Percentiles rank a stretch among this genome's conserved stretches.
Evolutionary conservation across 345 rosid genomes (phyloP).

Genomic region (Camelina laxa): DNA sequence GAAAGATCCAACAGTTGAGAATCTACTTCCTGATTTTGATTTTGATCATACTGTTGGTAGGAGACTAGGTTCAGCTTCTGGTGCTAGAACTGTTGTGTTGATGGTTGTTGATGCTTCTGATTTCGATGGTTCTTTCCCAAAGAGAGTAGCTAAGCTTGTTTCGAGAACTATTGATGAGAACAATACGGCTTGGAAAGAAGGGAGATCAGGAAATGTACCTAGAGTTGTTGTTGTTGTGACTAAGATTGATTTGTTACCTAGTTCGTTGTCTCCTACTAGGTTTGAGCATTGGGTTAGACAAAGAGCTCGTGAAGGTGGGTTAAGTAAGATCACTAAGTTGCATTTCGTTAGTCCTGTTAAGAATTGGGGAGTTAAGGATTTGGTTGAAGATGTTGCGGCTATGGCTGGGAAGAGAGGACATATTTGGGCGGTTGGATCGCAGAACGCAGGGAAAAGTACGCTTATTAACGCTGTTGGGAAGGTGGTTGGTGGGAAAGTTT

Average conservation of each 20-base stretch:
- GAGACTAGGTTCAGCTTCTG: constrained; percentile 62
- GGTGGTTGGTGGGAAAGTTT: constrained; percentile 56
- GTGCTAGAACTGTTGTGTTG: constrained; percentile 79
- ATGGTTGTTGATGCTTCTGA: constrained; percentile 91
- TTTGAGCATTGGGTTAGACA: constrained; percentile 90
- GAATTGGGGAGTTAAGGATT: constrained; percentile 84
- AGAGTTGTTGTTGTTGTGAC: constrained; percentile 82
- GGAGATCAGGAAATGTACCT: constrained; percentile 81
- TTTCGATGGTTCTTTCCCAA: constrained; percentile 91
- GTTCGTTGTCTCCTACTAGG: constrained; percentile 65
- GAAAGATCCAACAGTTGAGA: constrained; percentile 79
- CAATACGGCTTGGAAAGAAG: constrained; percentile 74
- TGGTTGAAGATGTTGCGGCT: constrained; percentile 70
- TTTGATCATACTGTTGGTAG: constrained; percentile 82
- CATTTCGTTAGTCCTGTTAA: constrained; percentile 88
- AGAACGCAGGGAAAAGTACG: constrained; percentile 93
- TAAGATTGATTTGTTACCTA: constrained; percentile 86
- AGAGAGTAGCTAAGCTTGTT: constrained; percentile 74
- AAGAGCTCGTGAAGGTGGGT: constrained; percentile 83
- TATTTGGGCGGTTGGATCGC: constrained; percentile 93
- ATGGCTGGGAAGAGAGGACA: constrained; percentile 85
- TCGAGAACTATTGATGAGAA: constrained; percentile 76
- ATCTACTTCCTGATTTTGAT: constrained; percentile 92
- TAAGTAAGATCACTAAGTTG: constrained; percentile 62
- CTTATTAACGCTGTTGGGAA: constrained; percentile 78